Percentiles rank a stretch among this genome's conserved stretches.
These are phyloP conservation scores for Mycena galopus DNA, from an alignment of 768 basidiomycete species.

Conservation along the genomic window DNA sequence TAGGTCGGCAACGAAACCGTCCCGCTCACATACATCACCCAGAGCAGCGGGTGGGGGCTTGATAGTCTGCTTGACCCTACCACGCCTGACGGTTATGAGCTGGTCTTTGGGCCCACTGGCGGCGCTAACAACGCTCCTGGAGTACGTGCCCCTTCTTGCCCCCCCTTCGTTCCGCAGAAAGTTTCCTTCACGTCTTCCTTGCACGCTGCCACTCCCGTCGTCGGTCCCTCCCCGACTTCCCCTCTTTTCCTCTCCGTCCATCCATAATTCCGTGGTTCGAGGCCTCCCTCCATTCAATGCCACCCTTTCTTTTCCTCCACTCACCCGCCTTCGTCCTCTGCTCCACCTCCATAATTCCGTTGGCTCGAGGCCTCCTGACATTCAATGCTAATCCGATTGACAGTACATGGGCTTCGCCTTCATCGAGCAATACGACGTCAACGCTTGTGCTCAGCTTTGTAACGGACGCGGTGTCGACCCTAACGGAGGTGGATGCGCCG, in stretches of 20 bases:
- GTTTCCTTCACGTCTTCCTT: constrained; percentile 16
- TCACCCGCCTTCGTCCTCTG: too few species aligned
- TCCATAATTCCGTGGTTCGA: background rate
- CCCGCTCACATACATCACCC: constrained; percentile 55
- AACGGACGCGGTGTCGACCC: constrained; percentile 57
- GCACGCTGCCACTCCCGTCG: too few species aligned
- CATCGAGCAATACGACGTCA: constrained; percentile 61
- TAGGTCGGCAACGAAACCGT: constrained; percentile 38
- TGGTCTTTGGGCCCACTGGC: constrained; percentile 58
- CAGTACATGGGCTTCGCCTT: constrained; percentile 68
- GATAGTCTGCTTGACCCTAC: constrained; percentile 54
- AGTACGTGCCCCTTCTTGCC: constrained; percentile 43
- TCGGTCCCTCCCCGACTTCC: too few species aligned
- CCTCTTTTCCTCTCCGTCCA: background rate
- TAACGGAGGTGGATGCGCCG: constrained; percentile 59
- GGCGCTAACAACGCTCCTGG: constrained; percentile 63
- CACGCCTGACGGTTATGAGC: constrained; percentile 58
- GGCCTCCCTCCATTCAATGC: background rate
- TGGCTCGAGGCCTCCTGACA: too few species aligned
- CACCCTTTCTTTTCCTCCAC: too few species aligned
- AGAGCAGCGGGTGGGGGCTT: constrained; percentile 57
- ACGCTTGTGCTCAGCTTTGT: constrained; percentile 59
- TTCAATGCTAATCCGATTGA: constrained; percentile 19
- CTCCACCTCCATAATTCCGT: too few species aligned
- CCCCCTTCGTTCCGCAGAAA: background rate